Percentiles rank a stretch among this genome's conserved stretches.
Conservation (phyloP, 139 green algal genomes). For the Pleodorina starrii region DNA sequence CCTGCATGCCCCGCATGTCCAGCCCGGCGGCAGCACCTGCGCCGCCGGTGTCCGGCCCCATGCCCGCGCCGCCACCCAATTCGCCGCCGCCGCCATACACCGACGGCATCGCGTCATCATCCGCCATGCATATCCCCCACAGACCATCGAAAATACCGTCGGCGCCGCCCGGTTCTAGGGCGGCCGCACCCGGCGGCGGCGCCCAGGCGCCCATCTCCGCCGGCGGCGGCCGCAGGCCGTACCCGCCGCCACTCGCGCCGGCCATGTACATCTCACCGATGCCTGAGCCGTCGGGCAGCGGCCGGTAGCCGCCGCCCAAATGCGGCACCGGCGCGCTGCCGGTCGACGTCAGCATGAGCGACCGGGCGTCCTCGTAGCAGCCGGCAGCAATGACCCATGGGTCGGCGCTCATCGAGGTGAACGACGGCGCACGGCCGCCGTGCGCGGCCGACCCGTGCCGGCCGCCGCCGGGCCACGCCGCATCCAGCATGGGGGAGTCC, state of each 20-base stretch:
- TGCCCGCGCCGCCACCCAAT: no score
- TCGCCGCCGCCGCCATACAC: neutral
- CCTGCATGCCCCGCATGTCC: no score
- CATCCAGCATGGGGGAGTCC: neutral
- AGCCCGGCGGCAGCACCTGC: no score
- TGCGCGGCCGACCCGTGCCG: neutral
- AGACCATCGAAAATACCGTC: neutral
- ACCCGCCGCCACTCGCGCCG: no score
- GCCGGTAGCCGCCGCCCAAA: neutral
- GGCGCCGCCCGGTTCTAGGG: no score
- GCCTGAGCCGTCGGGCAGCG: no score
- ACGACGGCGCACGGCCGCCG: neutral
- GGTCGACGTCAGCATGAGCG: neutral
- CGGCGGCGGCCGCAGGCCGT: no score
- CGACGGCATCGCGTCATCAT: neutral
- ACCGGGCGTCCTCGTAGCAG: conserved; percentile 3
- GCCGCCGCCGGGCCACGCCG: neutral
- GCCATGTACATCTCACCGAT: no score
- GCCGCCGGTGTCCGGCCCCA: no score
- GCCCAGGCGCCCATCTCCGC: no score
- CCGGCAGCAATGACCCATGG: neutral
- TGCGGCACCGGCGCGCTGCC: neutral
- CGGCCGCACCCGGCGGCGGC: no score
- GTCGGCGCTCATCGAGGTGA: neutral
- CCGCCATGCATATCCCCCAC: neutral